phyloP scores from a whole-genome alignment of 1,284 basidiomycete genomes.

The Rhodotorula sp. region DNA sequence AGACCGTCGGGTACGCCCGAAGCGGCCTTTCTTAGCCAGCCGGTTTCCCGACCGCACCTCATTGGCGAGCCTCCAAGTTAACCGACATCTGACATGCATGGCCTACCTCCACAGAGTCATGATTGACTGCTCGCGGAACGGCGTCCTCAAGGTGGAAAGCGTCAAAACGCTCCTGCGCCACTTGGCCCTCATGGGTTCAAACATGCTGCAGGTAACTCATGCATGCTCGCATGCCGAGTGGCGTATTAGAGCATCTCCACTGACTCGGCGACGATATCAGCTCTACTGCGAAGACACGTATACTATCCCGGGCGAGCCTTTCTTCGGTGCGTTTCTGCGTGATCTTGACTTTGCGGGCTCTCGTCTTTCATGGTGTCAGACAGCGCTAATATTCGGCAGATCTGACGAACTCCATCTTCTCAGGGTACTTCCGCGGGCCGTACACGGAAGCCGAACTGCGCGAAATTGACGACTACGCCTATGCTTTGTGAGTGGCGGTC shows the following conservation, averaged over 20 bases:
- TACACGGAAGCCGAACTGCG: slow-evolving; percentile 44
- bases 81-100: not conserved
- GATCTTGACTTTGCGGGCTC: not conserved
- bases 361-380: not conserved
- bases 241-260: not conserved
- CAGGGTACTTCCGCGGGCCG: slow-evolving; percentile 38
- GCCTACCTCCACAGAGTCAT: slow-evolving; percentile 43
- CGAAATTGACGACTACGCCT: slow-evolving; percentile 49
- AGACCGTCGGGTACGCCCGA: slow-evolving; percentile 35
- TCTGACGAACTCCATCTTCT: not conserved
- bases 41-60: not conserved
- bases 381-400: too few relatives aligned
- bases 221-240: too few relatives aligned
- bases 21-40: not conserved
- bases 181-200: slow-evolving; percentile 47
- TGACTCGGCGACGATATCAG: not conserved
- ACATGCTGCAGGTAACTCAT: slow-evolving; percentile 45
- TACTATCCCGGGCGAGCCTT: slow-evolving; percentile 49
- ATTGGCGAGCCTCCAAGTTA: not conserved
- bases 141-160: slow-evolving; percentile 46
- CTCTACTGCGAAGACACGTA: slow-evolving; percentile 47
- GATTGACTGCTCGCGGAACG: slow-evolving; percentile 51
- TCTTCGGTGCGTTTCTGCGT: slow-evolving; percentile 46
- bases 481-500: slow-evolving; percentile 29
- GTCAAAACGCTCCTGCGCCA: slow-evolving; percentile 46